Conservation (phyloP, 371 early-diverging fungal genomes). For the Catenaria anguillulae region DNA sequence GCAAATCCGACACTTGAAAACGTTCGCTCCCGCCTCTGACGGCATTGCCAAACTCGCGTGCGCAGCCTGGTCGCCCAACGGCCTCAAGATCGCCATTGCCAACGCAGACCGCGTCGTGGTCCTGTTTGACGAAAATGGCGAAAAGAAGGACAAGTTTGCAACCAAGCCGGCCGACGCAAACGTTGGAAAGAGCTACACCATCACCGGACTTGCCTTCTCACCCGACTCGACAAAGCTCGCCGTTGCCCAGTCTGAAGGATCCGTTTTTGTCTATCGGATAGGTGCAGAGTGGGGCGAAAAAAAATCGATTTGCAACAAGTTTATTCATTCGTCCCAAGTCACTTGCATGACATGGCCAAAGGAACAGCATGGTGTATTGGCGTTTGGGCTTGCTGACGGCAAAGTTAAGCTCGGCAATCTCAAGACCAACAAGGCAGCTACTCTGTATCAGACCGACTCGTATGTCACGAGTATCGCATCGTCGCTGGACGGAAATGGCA, state of each 20-base stretch:
- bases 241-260: constrained; percentile 37
- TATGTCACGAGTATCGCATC: constrained; percentile 29
- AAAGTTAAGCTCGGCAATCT: constrained; percentile 39
- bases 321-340: constrained; percentile 30
- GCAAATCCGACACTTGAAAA: background rate
- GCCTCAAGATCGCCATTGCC: constrained; percentile 34
- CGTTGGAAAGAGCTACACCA: constrained; percentile 11
- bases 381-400: constrained; percentile 36
- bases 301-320: constrained; percentile 41
- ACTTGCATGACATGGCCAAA: constrained; percentile 35
- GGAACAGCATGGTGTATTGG: constrained; percentile 33
- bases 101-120: constrained; percentile 28
- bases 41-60: constrained; percentile 5
- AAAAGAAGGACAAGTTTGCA: constrained; percentile 36
- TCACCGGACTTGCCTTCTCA: constrained; percentile 25
- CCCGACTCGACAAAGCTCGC: constrained; percentile 39
- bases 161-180: constrained; percentile 41
- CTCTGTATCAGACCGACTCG: constrained; percentile 34
- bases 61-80: constrained; percentile 33
- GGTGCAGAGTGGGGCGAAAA: constrained; percentile 45
- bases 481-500: constrained; percentile 30
- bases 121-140: constrained; percentile 40
- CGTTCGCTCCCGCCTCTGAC: background rate
- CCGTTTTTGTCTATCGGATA: constrained; percentile 39
- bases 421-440: constrained; percentile 43